phyloP scores from a whole-genome alignment of 768 basidiomycete species.

The Paxillus rubicundulus region DNA sequence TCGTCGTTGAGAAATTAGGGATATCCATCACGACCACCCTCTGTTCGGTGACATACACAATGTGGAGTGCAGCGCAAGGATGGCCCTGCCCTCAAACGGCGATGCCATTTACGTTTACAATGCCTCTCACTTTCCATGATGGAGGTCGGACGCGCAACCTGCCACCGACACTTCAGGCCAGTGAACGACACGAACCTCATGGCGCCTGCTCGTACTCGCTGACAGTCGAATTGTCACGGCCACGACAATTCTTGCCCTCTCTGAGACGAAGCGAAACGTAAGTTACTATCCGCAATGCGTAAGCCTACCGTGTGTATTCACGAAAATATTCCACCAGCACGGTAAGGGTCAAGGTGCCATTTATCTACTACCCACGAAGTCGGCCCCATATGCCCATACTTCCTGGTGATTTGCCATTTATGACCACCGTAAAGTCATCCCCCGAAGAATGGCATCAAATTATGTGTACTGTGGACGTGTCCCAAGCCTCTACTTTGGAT shows the following conservation, averaged over 20 bases:
- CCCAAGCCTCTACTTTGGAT: constrained; percentile 31
- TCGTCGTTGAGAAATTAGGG: constrained; percentile 16
- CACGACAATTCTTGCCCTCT: constrained; percentile 39
- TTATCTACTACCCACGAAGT: constrained; percentile 52
- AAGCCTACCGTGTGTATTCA: not conserved
- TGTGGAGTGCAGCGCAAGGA: constrained; percentile 18
- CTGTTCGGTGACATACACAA: constrained; percentile 13
- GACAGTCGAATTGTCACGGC: constrained; percentile 36
- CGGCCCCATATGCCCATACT: constrained; percentile 55
- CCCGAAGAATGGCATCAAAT: constrained; percentile 69
- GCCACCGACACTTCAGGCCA: constrained; percentile 47
- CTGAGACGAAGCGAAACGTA: constrained; percentile 49
- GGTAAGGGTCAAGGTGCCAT: constrained; percentile 41
- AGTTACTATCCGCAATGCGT: constrained; percentile 7
- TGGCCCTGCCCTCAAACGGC: constrained; percentile 32
- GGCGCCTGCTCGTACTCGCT: constrained; percentile 47
- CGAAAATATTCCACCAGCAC: constrained; percentile 17
- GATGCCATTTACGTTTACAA: constrained; percentile 41
- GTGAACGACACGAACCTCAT: constrained; percentile 8
- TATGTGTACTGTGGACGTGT: constrained; percentile 40
- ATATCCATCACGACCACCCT: constrained; percentile 13
- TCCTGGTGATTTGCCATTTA: constrained; percentile 42
- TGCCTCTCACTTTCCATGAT: constrained; percentile 49
- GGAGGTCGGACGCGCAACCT: constrained; percentile 34
- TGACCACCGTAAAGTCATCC: constrained; percentile 54